These are phyloP conservation scores for Solanum rostratum DNA, from an alignment of 257 asterid genomes.

Conservation along the genomic window DNA sequence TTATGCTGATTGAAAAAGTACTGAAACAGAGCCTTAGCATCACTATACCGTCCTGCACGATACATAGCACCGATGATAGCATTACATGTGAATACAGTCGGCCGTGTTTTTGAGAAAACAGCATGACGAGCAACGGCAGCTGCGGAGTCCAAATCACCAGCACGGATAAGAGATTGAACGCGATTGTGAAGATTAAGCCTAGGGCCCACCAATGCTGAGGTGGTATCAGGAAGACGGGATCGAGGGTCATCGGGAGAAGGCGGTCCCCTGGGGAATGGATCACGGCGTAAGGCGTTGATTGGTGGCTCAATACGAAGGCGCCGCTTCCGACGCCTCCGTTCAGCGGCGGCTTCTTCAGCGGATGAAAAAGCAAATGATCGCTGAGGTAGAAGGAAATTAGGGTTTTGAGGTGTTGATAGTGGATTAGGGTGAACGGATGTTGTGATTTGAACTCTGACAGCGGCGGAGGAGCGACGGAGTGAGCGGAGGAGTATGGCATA, in stretches of 20 bases:
- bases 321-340: slow-evolving; percentile 84
- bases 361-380: slow-evolving; percentile 59
- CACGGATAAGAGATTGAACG: slow-evolving; percentile 84
- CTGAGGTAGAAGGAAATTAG: slow-evolving; percentile 6
- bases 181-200: slow-evolving; percentile 90
- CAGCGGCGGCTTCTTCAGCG: slow-evolving; percentile 93
- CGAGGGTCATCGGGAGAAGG: slow-evolving; percentile 17
- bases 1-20: slow-evolving; percentile 67
- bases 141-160: slow-evolving; percentile 73
- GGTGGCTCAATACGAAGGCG: slow-evolving; percentile 89
- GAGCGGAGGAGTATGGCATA: slow-evolving; percentile 34
- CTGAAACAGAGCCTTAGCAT: slow-evolving; percentile 62
- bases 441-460: neutral
- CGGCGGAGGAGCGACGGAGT: slow-evolving; percentile 29
- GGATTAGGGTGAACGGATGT: neutral
- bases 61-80: slow-evolving; percentile 89
- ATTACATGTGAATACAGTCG: slow-evolving; percentile 90
- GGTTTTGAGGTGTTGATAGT: slow-evolving; percentile 20
- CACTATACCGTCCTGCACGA: slow-evolving; percentile 51
- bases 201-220: slow-evolving; percentile 62
- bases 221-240: slow-evolving; percentile 69
- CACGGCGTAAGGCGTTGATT: slow-evolving; percentile 56
- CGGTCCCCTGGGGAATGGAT: slow-evolving; percentile 21
- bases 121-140: slow-evolving; percentile 69
- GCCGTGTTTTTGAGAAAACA: slow-evolving; percentile 55